Conservation (phyloP, 2,329 filamentous ascomycete genomes). For the Penicillium sp. region DNA sequence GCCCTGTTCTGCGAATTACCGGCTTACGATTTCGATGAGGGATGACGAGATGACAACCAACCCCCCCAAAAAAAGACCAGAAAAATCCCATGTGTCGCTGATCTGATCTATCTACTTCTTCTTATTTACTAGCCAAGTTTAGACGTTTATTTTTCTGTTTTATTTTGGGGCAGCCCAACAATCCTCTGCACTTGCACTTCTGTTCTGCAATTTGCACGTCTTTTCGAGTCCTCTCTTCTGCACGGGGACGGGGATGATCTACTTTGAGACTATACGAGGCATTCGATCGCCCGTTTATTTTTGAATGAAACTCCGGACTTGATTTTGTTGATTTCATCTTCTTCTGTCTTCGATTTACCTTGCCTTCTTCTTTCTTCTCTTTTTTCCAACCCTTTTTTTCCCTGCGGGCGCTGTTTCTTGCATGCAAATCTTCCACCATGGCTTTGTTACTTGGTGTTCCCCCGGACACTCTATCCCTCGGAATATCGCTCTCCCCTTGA, state of each 20-base stretch:
- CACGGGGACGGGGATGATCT: slow-evolving; percentile 1
- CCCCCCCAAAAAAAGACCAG: slow-evolving; percentile 41
- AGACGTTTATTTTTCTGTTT: slow-evolving; percentile 39
- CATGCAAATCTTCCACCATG: slow-evolving; percentile 33
- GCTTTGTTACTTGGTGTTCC: slow-evolving; percentile 26
- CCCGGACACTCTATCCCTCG: slow-evolving; percentile 22
- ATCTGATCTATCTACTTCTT: slow-evolving; percentile 28
- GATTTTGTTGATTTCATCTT: slow-evolving; percentile 9
- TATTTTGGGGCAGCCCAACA: slow-evolving; percentile 46
- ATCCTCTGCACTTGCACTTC: slow-evolving; percentile 30
- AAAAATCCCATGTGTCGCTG: slow-evolving; percentile 44
- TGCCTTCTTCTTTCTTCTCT: slow-evolving; percentile 22
- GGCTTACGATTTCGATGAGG: slow-evolving; percentile 53
- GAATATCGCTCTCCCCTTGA: slow-evolving; percentile 33
- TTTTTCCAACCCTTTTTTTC: slow-evolving; percentile 17
- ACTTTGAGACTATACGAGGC: slow-evolving; percentile 1
- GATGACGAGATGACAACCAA: slow-evolving; percentile 50
- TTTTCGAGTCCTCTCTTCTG: not conserved
- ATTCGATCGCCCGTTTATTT: not conserved
- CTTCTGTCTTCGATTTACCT: slow-evolving; percentile 6
- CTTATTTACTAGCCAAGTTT: slow-evolving; percentile 39
- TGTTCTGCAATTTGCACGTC: slow-evolving; percentile 1
- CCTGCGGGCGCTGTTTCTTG: slow-evolving; percentile 30
- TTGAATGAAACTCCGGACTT: slow-evolving; percentile 19
- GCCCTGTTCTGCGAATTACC: slow-evolving; percentile 44